Percentiles rank a stretch among this genome's conserved stretches.
These are phyloP conservation scores for Heliosperma pusillum DNA, from an alignment of 148 eudicot genomes.

Conservation along the genomic window DNA sequence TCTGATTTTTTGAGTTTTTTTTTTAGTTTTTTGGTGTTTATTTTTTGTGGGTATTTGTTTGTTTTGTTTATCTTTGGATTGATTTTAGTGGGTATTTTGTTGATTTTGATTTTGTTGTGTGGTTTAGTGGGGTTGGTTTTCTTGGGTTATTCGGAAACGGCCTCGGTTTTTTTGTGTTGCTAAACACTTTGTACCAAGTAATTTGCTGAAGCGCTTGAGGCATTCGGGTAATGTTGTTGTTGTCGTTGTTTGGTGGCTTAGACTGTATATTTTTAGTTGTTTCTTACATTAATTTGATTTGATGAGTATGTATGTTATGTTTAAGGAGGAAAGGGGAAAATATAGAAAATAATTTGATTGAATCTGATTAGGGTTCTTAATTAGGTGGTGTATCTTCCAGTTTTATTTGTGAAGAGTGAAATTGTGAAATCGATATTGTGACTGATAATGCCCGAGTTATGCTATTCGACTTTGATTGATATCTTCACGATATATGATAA, in stretches of 20 bases:
- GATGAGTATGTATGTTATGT: neutral
- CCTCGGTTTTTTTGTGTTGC: too few relatives aligned
- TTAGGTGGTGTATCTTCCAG: neutral
- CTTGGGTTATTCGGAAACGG: too few relatives aligned
- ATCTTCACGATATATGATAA: neutral
- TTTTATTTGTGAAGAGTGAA: neutral
- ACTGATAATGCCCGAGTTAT: neutral
- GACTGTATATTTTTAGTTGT: neutral
- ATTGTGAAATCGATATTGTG: neutral
- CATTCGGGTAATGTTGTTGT: too few relatives aligned
- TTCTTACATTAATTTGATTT: neutral
- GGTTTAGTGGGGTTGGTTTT: neutral
- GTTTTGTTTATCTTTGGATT: neutral
- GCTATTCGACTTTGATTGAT: neutral
- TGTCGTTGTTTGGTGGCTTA: neutral
- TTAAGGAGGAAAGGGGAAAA: neutral
- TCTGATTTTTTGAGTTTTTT: neutral
- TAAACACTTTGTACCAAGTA: too few relatives aligned
- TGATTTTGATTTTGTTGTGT: neutral
- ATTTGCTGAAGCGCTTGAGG: too few relatives aligned
- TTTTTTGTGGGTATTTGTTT: neutral
- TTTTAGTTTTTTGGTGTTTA: neutral
- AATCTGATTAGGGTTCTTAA: constrained; percentile 7
- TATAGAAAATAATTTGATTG: neutral
- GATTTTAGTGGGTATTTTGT: neutral